A percentile compares a stretch with the other conserved stretches of the same genome.
Conservation (phyloP, 1,139 yeast genomes). For the Taphrina betulina region DNA sequence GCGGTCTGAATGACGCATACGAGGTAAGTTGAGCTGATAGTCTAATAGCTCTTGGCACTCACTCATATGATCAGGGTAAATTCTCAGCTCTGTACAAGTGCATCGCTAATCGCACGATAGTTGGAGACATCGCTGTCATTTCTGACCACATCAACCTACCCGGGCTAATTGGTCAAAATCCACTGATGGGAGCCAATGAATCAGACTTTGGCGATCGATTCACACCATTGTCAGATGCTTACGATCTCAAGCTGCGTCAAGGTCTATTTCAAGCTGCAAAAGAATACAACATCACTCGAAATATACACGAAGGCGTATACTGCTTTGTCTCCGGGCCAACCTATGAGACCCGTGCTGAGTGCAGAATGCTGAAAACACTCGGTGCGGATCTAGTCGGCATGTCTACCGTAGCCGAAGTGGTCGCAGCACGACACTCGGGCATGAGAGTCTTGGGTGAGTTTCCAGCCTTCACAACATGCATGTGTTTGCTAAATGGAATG, state of each 20-base stretch:
- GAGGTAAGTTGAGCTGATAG: no score
- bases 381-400: conserved; percentile 98
- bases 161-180: conserved; percentile 84
- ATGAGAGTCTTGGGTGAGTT: no score
- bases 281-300: conserved; percentile 52
- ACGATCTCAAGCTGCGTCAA: conserved; percentile 66
- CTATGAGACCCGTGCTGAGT: conserved; percentile 89
- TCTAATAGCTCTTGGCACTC: no score
- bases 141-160: conserved; percentile 78
- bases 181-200: conserved; percentile 83
- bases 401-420: conserved; percentile 96
- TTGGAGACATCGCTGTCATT: conserved; percentile 85
- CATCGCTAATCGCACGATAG: background rate
- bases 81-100: background rate
- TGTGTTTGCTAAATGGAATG: conserved; percentile 65
- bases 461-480: no score
- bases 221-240: conserved; percentile 84
- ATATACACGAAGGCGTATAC: conserved; percentile 82
- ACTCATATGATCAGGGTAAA: no score
- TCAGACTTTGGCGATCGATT: conserved; percentile 81
- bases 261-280: conserved; percentile 51
- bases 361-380: conserved; percentile 62
- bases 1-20: conserved; percentile 68
- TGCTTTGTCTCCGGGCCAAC: conserved; percentile 90
- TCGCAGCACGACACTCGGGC: conserved; percentile 86